Evolutionary conservation across 2,329 filamentous ascomycete species (phyloP), one percentile per base, ranked within the genome.

Genomic region (Colletotrichum musicola): DNA sequence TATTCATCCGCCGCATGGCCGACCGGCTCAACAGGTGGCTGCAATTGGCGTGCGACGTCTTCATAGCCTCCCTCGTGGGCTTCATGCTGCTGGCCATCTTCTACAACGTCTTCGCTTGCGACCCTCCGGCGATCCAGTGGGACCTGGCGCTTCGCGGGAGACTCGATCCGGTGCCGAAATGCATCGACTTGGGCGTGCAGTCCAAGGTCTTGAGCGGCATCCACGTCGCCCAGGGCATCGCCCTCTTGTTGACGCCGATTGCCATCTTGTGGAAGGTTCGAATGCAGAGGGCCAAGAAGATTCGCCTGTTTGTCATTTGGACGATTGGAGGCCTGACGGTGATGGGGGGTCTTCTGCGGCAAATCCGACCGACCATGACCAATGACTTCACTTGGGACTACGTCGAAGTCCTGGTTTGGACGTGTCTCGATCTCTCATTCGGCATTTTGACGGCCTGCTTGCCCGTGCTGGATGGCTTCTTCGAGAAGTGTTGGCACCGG

Each of bases 1-100:
- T 77, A 27, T 81, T 80, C 70, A 78, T 80, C 51, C 73, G 76
- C n/a, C 74, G 79, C 6, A 73, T 81, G 4, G 78, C 78, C 7
- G 72, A 75, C n/a, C 70, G 76, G 7, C 73, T 74, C 10, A 76
- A 75, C 2, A 42, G 38, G 7, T 66, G 56, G 40, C 80, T 78
- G 79, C 73, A 71, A 14, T 66, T 75, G 9, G 73, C 74, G 25
- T 77, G 78, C 66, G 72, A 77, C 61, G 14, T 74, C 27, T 79
- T 80, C 61, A 74, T 80, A 42, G 70, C 68, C 47, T 71, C 76
- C 10, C 57, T 78, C 12, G 63, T 74, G 18, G 58, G 57, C 13
- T 80, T 76, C 69, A 74, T 78, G 1, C n/a, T 76, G 20, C 53
- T 74, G 6, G 74, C 77, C 7, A 54, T 78, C n/a, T 76, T 77